phyloP scores from a whole-genome alignment of 179 eudicot genomes.

The Silene vulgaris region DNA sequence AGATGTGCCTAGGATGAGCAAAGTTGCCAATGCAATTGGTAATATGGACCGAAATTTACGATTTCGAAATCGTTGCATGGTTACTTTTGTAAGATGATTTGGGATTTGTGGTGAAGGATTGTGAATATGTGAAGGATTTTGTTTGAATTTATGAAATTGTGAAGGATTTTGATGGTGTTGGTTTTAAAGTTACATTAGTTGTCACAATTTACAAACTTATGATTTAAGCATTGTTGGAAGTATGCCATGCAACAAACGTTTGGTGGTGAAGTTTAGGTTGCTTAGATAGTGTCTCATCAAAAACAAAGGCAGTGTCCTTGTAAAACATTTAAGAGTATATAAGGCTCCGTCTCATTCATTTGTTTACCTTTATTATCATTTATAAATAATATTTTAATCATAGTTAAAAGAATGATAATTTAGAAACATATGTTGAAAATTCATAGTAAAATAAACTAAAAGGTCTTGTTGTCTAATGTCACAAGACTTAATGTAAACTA shows the following conservation, averaged over 20 bases:
- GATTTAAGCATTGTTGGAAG: constrained; percentile 38
- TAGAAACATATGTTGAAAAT: too few relatives aligned
- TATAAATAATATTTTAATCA: too few relatives aligned
- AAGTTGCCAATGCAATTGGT: constrained; percentile 52
- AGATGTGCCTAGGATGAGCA: constrained; percentile 54
- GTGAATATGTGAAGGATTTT: not conserved
- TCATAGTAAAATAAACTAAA: too few relatives aligned
- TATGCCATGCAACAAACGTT: constrained; percentile 53
- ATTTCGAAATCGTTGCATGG: constrained; percentile 25
- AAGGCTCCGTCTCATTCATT: too few relatives aligned
- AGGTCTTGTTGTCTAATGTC: too few relatives aligned
- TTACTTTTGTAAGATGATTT: constrained; percentile 12
- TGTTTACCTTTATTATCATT: too few relatives aligned
- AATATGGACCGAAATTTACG: constrained; percentile 52
- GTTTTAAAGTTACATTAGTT: constrained; percentile 9
- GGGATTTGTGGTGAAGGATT: not conserved
- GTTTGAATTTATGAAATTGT: not conserved
- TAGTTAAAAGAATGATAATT: too few relatives aligned
- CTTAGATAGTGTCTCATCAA: too few relatives aligned
- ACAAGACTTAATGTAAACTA: too few relatives aligned
- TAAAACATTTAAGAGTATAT: too few relatives aligned
- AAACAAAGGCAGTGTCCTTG: too few relatives aligned
- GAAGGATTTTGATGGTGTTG: constrained; percentile 2
- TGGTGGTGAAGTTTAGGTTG: constrained; percentile 44
- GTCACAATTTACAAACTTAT: constrained; percentile 26